A percentile compares a stretch with the other conserved stretches of the same genome.
phyloP scores from a whole-genome alignment of 2,329 filamentous ascomycete genomes.

The Fusarium denticulatum region DNA sequence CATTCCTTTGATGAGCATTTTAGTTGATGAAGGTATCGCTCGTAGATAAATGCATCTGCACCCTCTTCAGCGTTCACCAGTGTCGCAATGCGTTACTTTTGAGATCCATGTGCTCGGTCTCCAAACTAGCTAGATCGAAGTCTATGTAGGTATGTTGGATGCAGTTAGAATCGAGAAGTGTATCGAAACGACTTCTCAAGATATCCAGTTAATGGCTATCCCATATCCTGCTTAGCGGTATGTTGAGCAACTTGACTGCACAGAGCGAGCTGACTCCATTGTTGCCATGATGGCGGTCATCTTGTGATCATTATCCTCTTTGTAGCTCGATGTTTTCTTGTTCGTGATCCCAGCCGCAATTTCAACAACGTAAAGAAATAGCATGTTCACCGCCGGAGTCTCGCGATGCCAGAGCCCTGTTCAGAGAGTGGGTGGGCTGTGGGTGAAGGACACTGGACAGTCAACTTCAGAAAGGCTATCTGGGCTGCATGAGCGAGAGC shows the following conservation, averaged over 20 bases:
- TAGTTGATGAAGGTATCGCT: constrained; percentile 6
- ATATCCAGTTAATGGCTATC: not conserved
- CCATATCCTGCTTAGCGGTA: constrained; percentile 17
- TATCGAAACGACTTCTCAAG: not conserved
- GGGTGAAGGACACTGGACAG: constrained; percentile 30
- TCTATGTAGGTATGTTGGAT: not conserved
- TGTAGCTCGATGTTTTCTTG: constrained; percentile 6
- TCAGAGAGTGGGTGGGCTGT: constrained; percentile 31
- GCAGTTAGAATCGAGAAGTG: not conserved
- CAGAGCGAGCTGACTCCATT: constrained; percentile 5
- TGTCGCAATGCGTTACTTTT: not conserved
- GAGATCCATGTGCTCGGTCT: not conserved
- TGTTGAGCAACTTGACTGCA: not conserved
- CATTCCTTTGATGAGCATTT: not conserved
- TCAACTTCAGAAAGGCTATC: constrained; percentile 17
- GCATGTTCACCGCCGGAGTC: constrained; percentile 39
- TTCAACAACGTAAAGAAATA: constrained; percentile 3
- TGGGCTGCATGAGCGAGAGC: constrained; percentile 31
- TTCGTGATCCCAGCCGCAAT: constrained; percentile 5
- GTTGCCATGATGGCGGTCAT: not conserved
- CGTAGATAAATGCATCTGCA: constrained; percentile 15
- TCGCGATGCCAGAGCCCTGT: constrained; percentile 27
- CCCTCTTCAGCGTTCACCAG: constrained; percentile 7
- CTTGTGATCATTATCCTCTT: constrained; percentile 19
- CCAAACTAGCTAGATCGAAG: constrained; percentile 3